Conservation (phyloP, 2,329 filamentous ascomycete species). For the Aspergillus vadensis region DNA sequence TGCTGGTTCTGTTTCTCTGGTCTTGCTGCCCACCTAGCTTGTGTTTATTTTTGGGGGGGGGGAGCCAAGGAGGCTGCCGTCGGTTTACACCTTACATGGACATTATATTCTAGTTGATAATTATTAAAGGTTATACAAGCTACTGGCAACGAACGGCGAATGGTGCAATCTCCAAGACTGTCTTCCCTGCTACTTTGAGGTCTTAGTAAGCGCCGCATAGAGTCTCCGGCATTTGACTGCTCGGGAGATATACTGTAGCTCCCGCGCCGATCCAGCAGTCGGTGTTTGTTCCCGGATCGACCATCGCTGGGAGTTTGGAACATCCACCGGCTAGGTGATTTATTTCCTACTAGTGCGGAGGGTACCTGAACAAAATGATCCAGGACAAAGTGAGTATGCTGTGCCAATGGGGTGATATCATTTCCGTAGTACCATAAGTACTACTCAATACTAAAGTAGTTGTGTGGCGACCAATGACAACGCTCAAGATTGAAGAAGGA, state of each 20-base stretch:
- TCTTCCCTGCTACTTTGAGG: too few species aligned
- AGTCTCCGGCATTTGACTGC: not conserved
- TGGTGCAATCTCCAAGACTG: too few species aligned
- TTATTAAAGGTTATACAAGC: not conserved
- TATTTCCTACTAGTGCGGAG: not conserved
- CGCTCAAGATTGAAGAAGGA: not conserved
- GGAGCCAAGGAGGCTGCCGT: not conserved
- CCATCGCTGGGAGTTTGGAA: not conserved
- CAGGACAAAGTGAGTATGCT: not conserved
- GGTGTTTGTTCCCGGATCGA: not conserved
- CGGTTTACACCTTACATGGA: not conserved
- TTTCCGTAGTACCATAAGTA: too few species aligned
- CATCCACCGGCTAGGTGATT: not conserved
- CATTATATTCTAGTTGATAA: constrained; percentile 9
- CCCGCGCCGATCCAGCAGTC: not conserved
- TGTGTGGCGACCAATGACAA: not conserved
- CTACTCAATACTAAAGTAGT: too few species aligned
- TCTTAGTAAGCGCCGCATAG: not conserved
- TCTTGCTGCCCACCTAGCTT: not conserved
- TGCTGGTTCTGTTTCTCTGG: not conserved
- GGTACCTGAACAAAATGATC: not conserved
- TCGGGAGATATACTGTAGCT: not conserved
- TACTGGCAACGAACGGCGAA: not conserved
- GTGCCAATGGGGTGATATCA: too few species aligned
- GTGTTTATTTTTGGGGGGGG: not conserved